Evolutionary conservation across 768 basidiomycete genomes (phyloP).

Genomic region (Phaeotremella skinneri): DNA sequence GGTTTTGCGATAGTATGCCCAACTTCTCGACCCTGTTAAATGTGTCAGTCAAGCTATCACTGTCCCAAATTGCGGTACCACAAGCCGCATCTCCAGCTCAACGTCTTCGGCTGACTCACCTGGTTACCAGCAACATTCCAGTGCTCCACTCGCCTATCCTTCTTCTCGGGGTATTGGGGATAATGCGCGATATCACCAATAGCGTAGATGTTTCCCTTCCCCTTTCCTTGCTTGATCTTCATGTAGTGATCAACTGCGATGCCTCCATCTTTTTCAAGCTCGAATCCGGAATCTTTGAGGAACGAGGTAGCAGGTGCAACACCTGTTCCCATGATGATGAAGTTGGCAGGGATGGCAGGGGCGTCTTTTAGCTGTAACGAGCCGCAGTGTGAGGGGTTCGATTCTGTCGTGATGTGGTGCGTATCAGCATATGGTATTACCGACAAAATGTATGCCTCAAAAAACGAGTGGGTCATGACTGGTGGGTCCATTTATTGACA

Average conservation of each 20-base stretch:
- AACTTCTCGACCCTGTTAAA: conserved; percentile 64
- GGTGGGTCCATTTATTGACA: not conserved
- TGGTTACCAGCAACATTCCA: conserved; percentile 92
- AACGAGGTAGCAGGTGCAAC: conserved; percentile 78
- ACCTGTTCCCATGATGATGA: conserved; percentile 81
- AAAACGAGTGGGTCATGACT: not conserved
- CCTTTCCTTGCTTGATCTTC: conserved; percentile 55
- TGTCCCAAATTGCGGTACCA: not conserved
- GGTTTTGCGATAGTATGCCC: conserved; percentile 68
- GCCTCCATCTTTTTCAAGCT: conserved; percentile 71
- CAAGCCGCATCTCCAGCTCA: not conserved
- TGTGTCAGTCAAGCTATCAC: too few relatives aligned
- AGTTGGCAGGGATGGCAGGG: conserved; percentile 66
- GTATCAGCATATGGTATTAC: too few relatives aligned
- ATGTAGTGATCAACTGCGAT: conserved; percentile 74
- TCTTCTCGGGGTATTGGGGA: conserved; percentile 68
- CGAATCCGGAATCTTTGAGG: conserved; percentile 62
- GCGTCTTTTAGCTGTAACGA: conserved; percentile 66
- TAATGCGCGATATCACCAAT: conserved; percentile 77
- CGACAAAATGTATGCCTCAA: too few relatives aligned
- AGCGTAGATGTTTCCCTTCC: conserved; percentile 44
- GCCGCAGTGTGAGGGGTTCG: conserved; percentile 59
- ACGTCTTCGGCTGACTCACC: conserved; percentile 29
- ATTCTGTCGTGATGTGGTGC: conserved; percentile 16
- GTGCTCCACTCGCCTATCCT: conserved; percentile 73